Conservation (phyloP, 2,329 filamentous ascomycete species). For the Fusarium sp. region DNA sequence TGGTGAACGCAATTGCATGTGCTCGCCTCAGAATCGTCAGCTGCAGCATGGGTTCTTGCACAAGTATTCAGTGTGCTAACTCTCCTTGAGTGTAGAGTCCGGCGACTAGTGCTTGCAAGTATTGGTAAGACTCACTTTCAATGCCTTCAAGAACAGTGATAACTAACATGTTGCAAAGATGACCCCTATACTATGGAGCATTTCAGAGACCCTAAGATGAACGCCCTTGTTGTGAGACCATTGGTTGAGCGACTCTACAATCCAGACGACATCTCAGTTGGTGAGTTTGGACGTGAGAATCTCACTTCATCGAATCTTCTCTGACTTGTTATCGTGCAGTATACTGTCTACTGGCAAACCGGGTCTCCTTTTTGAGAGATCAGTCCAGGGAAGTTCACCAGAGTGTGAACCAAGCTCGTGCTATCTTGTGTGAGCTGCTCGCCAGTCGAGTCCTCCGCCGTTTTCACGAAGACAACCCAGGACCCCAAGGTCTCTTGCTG, state of each 20-base stretch:
- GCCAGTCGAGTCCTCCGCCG: constrained; percentile 76
- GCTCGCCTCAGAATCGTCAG: background rate
- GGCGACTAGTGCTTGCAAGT: constrained; percentile 49
- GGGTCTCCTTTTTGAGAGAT: constrained; percentile 77
- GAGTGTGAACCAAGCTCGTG: constrained; percentile 77
- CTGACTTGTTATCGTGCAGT: constrained; percentile 59
- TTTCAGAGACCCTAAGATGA: constrained; percentile 77
- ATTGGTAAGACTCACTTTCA: constrained; percentile 40
- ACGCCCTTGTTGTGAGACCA: constrained; percentile 75
- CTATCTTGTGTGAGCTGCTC: constrained; percentile 77
- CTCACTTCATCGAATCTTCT: background rate
- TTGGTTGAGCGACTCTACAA: constrained; percentile 79
- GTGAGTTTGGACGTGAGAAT: constrained; percentile 54
- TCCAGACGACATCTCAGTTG: constrained; percentile 74
- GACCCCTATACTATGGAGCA: constrained; percentile 70
- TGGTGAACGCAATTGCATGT: constrained; percentile 12
- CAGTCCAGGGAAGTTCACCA: constrained; percentile 77
- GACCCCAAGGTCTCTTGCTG: constrained; percentile 73
- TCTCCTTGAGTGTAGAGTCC: constrained; percentile 48
- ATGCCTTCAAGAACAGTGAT: background rate
- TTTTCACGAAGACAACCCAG: constrained; percentile 77
- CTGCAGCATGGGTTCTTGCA: background rate
- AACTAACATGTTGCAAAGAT: constrained; percentile 49
- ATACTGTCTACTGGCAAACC: constrained; percentile 80
- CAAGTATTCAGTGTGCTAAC: constrained; percentile 42